Evolutionary conservation across 768 basidiomycete species (phyloP).

Genomic region (Lactarius sanguifluus): DNA sequence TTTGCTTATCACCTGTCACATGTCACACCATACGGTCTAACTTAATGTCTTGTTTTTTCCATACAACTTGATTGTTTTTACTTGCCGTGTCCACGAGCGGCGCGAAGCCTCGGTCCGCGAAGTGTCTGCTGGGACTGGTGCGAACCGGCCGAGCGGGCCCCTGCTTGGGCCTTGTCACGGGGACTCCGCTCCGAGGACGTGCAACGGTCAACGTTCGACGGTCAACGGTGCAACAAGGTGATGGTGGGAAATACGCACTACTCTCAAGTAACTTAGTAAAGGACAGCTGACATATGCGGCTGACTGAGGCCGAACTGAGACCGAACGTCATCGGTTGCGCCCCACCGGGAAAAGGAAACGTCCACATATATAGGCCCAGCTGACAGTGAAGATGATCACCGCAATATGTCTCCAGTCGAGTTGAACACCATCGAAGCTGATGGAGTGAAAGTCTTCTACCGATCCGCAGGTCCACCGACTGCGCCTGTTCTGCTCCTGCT

Average conservation of each 20-base stretch:
- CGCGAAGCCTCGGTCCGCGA: conserved; percentile 67
- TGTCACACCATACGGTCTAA: conserved; percentile 5
- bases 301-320: neutral
- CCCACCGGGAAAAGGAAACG: neutral
- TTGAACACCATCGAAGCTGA: conserved; percentile 36
- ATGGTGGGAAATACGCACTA: neutral
- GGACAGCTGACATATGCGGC: neutral
- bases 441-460: conserved; percentile 46
- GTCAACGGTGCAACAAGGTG: too few relatives aligned
- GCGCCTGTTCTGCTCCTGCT: conserved; percentile 44
- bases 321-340: neutral
- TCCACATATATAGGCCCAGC: neutral
- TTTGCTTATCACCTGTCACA: conserved; percentile 7
- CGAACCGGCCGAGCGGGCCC: conserved; percentile 51
- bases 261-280: neutral
- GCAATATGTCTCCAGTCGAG: conserved; percentile 20
- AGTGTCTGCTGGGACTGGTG: conserved; percentile 60
- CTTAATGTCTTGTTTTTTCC: conserved; percentile 2
- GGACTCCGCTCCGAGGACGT: too few relatives aligned
- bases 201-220: too few relatives aligned
- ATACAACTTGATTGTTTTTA: neutral
- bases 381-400: neutral
- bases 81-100: conserved; percentile 54
- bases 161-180: too few relatives aligned
- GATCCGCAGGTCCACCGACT: conserved; percentile 39